These are phyloP conservation scores for Coniochaeta hoffmannii DNA, from an alignment of 2,329 filamentous ascomycete genomes.

Conservation along the genomic window DNA sequence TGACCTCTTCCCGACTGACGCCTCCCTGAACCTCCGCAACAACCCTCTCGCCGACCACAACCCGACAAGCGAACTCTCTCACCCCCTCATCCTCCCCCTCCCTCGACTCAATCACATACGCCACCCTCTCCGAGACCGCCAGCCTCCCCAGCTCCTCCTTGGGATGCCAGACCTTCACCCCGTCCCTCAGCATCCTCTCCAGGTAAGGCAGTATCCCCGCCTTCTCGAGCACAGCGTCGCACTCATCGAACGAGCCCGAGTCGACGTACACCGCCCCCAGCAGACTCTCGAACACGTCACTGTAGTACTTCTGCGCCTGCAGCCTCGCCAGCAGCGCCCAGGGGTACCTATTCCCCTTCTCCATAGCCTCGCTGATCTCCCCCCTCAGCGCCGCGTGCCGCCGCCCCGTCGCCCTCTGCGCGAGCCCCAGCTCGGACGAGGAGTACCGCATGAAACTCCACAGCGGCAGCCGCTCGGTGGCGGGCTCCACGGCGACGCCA, in stretches of 20 bases:
- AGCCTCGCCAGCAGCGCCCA: slow-evolving; percentile 66
- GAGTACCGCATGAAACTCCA: slow-evolving; percentile 65
- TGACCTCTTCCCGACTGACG: slow-evolving; percentile 1
- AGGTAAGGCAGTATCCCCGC: slow-evolving; percentile 61
- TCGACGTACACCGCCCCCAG: slow-evolving; percentile 83
- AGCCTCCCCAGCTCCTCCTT: slow-evolving; percentile 62
- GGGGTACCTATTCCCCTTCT: slow-evolving; percentile 52
- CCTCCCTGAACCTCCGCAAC: slow-evolving; percentile 20
- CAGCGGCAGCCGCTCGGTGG: slow-evolving; percentile 32
- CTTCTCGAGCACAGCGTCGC: slow-evolving; percentile 50
- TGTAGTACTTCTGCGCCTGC: slow-evolving; percentile 67
- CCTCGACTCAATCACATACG: slow-evolving; percentile 37
- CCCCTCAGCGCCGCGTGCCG: slow-evolving; percentile 41
- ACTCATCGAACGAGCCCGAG: slow-evolving; percentile 53
- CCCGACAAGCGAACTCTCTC: slow-evolving; percentile 33
- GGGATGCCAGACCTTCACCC: slow-evolving; percentile 52
- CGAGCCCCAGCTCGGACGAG: slow-evolving; percentile 35
- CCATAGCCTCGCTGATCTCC: slow-evolving; percentile 42
- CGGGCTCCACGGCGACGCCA: slow-evolving; percentile 3
- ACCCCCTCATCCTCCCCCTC: slow-evolving; percentile 13
- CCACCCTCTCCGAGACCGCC: slow-evolving; percentile 42
- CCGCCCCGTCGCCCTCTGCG: slow-evolving; percentile 33
- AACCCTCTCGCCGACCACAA: slow-evolving; percentile 39
- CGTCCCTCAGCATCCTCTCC: slow-evolving; percentile 49
- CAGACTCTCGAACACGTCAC: slow-evolving; percentile 74